Evolutionary conservation across 805 yeast species (phyloP), one percentile per base, ranked within the genome.

Genomic region (Tetrapisispora namnaoensis): DNA sequence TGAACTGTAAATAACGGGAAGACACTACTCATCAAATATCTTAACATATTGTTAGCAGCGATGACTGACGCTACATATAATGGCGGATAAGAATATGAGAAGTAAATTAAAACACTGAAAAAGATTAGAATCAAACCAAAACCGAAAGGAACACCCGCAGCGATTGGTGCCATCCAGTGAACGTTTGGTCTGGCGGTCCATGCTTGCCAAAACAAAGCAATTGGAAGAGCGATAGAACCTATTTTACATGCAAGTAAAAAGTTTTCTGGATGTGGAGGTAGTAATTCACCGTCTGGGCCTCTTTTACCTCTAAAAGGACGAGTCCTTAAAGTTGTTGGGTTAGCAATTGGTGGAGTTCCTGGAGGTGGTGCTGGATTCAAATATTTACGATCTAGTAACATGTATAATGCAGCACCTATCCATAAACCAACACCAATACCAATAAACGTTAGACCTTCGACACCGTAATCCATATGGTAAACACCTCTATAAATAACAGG

Each of bases 1-100:
- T 88, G 96, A 20, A 80, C 77, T 1, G 89, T 85, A 68, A 89
- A 88, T 51, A 89, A 71, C 49, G 96, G 96, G 95, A 73, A 89
- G 82, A 20, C 81, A 36, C 45, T 80, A 10, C 95, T 87, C 52
- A 84, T 63, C 32, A 82, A 55, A 61, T 86, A 87, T 68, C 96
- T 77, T 49, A 82, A 66, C 59, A 89, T 71, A 63, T 86, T 86
- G 68, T 88, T 89, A 14, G 95, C 96, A 35, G 95, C 95, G 52
- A 87, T 66, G 3, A 95, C 91, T n/a, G 91, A 82, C 0, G 96
- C 95, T 21, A 87, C 83, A 34, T 76, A 75, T 34, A 80, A 66
- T 43, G 91, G 88, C 27, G 93, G 91, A 64, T 80, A 86, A 4
- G 84, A 65, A 73, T 80, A 73, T 35, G 85, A 70, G 65, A 85